Base-by-base conservation (phyloP, 1,284 basidiomycete species). In the Caloboletus inedulis region DNA sequence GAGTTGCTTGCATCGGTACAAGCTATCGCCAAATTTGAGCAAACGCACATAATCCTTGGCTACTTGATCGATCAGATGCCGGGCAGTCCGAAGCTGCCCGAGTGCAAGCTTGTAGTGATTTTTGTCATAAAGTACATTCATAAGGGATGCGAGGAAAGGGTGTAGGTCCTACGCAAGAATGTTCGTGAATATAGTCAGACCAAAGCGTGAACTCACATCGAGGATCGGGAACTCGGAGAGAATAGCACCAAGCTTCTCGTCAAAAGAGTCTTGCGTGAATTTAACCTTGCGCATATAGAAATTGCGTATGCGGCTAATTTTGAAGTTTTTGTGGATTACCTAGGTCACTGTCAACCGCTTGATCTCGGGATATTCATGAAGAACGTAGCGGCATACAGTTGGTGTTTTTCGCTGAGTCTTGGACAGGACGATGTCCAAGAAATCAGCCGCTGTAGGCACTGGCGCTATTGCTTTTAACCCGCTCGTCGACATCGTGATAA, bases 201-300 rank as follows among this genome's bases (percentile, higher is more conserved):
- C 40, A 23, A 43, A 3, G 10, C 10, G 27, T 25, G 37, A 54
- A 76, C 82, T 62, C 64, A 94, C 93, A 73, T 99, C 95, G 53
- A 99, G 87, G 72, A 98, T 87, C 18, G 96, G 96, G 73, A 99
- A 99, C 70, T 99, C 96, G 43, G 84, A 82, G 62, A 99, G 76
- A 66, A 99, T 99, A 33, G 87, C 89, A 53, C 89, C 87, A 33
- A 99, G 82, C 72, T 98, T 98, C 74, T 99, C 96, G 61, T 96
- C 94, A 63, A 99, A 98, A 14, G 91, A 83, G 70, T 98, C 94
- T 72, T 98, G 95, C 1, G 95, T 97, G 73, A 98, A 99, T 76
- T 98, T 99, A 75, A 99, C 95, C 74, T 98, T 99, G 71, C 95
- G 87, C 96, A 98, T 98, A 75, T 99, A 98, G 72, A 98, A 91